phyloP scores from a whole-genome alignment of 805 yeast species.

The Saturnispora saitoi region DNA sequence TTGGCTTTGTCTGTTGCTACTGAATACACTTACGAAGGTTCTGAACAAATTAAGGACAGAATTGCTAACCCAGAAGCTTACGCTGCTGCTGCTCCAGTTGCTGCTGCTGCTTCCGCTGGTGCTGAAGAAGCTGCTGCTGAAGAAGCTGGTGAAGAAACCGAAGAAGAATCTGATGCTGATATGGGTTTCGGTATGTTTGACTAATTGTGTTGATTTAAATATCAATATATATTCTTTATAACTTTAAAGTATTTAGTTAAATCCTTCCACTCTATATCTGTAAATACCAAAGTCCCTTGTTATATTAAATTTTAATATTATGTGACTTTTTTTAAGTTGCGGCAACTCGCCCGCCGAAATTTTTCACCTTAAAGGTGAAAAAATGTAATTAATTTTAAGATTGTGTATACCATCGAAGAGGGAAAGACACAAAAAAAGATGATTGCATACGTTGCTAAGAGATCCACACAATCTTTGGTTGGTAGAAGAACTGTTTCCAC shows the following conservation, averaged over 20 bases:
- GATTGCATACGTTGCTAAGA: slow-evolving; percentile 17
- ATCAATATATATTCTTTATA: not conserved
- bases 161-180: slow-evolving; percentile 37
- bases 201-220: slow-evolving; percentile 35
- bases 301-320: no score
- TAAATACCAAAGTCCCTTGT: no score
- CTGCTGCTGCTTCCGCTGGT: slow-evolving; percentile 57
- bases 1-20: slow-evolving; percentile 97
- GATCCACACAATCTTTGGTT: slow-evolving; percentile 6
- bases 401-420: not conserved
- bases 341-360: not conserved
- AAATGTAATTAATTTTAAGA: not conserved
- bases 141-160: slow-evolving; percentile 54
- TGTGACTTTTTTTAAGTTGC: not conserved
- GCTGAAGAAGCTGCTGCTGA: slow-evolving; percentile 65
- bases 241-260: not conserved
- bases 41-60: slow-evolving; percentile 98
- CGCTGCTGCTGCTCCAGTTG: slow-evolving; percentile 98
- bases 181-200: slow-evolving; percentile 99
- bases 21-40: slow-evolving; percentile 98
- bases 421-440: slow-evolving; percentile 7
- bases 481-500: slow-evolving; percentile 11
- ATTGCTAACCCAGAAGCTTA: slow-evolving; percentile 99
- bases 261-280: no score
- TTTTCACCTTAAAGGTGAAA: not conserved